Percentiles rank a stretch among this genome's conserved stretches.
phyloP scores from a whole-genome alignment of 768 basidiomycete species.

The Lactarius indigo region DNA sequence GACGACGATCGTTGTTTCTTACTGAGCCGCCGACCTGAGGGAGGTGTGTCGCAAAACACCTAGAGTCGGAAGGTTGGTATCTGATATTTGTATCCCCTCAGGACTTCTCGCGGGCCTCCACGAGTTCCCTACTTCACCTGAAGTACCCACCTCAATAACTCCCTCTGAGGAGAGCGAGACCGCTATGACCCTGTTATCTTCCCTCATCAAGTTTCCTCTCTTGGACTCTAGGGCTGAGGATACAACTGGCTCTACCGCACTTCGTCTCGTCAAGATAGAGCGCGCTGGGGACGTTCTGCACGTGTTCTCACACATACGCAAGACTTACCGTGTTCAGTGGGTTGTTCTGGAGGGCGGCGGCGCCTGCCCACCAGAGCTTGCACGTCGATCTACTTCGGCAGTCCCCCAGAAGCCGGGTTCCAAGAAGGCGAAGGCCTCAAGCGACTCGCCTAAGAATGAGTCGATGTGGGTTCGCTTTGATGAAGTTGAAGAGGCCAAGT shows the following conservation, averaged over 20 bases:
- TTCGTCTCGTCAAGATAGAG: constrained; percentile 43
- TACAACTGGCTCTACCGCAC: constrained; percentile 7
- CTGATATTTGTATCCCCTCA: constrained; percentile 32
- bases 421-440: neutral
- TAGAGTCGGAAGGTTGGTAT: neutral
- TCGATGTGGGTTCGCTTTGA: constrained; percentile 15
- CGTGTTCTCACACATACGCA: constrained; percentile 86
- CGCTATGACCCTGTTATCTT: constrained; percentile 37
- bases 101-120: constrained; percentile 88
- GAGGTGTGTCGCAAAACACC: constrained; percentile 45
- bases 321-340: constrained; percentile 79
- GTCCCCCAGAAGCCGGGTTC: neutral
- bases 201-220: constrained; percentile 36
- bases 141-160: constrained; percentile 47
- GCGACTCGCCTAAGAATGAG: neutral
- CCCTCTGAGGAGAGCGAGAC: constrained; percentile 34
- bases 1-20: constrained; percentile 57
- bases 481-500: constrained; percentile 18
- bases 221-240: constrained; percentile 11
- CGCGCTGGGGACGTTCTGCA: constrained; percentile 68
- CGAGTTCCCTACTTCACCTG: constrained; percentile 73
- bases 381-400: neutral
- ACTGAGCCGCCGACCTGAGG: constrained; percentile 77
- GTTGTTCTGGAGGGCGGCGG: constrained; percentile 58
- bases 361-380: constrained; percentile 39